Base-by-base conservation (phyloP, 345 rosid genomes). In the Cardamine chenopodiifolia region DNA sequence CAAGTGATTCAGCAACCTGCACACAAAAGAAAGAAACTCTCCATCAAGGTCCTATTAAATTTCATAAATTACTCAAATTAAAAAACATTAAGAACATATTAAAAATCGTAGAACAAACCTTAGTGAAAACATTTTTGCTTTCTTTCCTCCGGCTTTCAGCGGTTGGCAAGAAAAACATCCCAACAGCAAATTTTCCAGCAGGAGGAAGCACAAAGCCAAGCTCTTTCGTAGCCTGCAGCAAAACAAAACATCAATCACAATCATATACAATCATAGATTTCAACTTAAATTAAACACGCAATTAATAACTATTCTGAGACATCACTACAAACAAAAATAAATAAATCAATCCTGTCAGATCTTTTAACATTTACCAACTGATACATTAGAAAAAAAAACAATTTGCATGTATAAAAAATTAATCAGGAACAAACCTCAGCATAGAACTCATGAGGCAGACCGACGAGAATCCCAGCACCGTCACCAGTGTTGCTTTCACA, bases 401-500 rank as follows among this genome's bases (percentile, higher is more conserved):
- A 6, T 14, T 44, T 56, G 71, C 78, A 73, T 73, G 78, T 4
- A 37, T 28, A n/a, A 28, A 8, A 50, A 19, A 67, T 13, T 1
- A 42, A 15, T 6, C 42, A 17, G 10, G 7, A 57, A 62, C 47
- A 55, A 53, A 84, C 99, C 92, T 92, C 84, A 53, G 81, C 82
- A 66, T 81, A 96, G 82, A 89, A 96, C 12, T 82, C 84, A 48
- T 92, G 98, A 70, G 99, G 97, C 48, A 90, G 84, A 32, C 89
- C 94, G 17, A 92, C 94, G 17, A 96, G 95, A 80, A 96, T 88
- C 12, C 99, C 99, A 74, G 99, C 99, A 29, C 99, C 99, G 49
- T 96, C 99, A 4, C 99, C 99, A 13, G 99, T 96, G 73, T 96
- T 96, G 31, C 92, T 76, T 73, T 96, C 99, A 64, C 99, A 96